Evolutionary conservation across 2,329 filamentous ascomycete species (phyloP).

Genomic region (Neonectria punicea): DNA sequence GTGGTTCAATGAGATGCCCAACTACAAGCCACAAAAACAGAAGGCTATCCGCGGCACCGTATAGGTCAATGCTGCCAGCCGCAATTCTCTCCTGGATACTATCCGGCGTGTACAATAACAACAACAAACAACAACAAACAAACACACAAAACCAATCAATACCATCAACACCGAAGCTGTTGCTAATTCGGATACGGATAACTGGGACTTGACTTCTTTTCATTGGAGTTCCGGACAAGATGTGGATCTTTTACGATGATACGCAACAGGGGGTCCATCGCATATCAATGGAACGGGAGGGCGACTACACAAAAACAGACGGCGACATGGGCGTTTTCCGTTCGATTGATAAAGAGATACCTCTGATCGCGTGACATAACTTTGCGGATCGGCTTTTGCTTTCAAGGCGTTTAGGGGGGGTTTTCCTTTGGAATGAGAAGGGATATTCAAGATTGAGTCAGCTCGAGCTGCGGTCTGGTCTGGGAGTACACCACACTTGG

Average conservation of each 20-base stretch:
- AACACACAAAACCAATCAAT: not conserved
- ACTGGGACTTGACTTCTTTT: slow-evolving; percentile 20
- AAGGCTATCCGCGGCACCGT: slow-evolving; percentile 53
- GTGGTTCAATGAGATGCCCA: slow-evolving; percentile 87
- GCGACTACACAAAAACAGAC: slow-evolving; percentile 35
- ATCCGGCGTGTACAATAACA: slow-evolving; percentile 39
- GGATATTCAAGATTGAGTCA: slow-evolving; percentile 22
- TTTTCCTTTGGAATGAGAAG: slow-evolving; percentile 20
- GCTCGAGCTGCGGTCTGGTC: slow-evolving; percentile 32
- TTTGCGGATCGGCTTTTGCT: slow-evolving; percentile 36
- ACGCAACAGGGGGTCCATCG: slow-evolving; percentile 38
- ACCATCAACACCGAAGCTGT: slow-evolving; percentile 14
- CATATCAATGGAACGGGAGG: slow-evolving; percentile 44
- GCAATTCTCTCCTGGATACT: slow-evolving; percentile 8
- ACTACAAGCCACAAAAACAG: slow-evolving; percentile 79
- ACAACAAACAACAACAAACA: not conserved
- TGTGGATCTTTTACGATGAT: slow-evolving; percentile 34
- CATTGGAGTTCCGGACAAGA: slow-evolving; percentile 37
- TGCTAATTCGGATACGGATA: slow-evolving; percentile 18
- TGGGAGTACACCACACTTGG: slow-evolving; percentile 28
- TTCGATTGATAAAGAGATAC: slow-evolving; percentile 45
- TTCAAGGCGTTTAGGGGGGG: slow-evolving; percentile 10
- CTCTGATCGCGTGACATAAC: slow-evolving; percentile 37
- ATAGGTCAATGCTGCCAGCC: slow-evolving; percentile 28
- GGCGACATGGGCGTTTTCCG: slow-evolving; percentile 42